A percentile compares a stretch with the other conserved stretches of the same genome.
Evolutionary conservation across 257 asterid species (phyloP).

Genomic region (Jacaranda mimosifolia): DNA sequence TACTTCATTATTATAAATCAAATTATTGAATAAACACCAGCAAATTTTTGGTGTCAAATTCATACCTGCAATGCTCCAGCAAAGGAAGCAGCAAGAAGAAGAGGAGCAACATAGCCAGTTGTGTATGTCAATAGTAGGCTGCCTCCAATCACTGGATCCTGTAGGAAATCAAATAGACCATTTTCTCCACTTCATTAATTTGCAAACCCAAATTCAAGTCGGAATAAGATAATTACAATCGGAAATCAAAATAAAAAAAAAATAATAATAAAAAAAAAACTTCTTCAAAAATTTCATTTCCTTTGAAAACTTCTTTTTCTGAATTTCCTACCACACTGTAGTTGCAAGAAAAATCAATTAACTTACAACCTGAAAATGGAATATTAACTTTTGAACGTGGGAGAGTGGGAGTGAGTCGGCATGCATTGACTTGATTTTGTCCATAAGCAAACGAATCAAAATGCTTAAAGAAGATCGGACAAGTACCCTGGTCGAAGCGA

Average conservation of each 20-base stretch:
- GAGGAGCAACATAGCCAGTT: constrained; percentile 93
- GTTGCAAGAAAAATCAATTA: not conserved
- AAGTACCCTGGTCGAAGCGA: constrained; percentile 87
- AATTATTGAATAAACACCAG: not conserved
- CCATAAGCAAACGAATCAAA: not conserved
- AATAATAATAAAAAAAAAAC: no score
- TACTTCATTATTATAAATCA: no score
- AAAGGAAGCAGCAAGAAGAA: constrained; percentile 96
- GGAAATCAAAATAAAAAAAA: no score
- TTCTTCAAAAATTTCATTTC: not conserved
- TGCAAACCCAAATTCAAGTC: not conserved
- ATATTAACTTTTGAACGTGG: not conserved
- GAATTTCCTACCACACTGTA: not conserved
- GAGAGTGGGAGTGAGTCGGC: not conserved
- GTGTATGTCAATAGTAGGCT: constrained; percentile 91
- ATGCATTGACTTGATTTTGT: not conserved
- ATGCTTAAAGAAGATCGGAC: constrained; percentile 13
- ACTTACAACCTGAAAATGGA: not conserved
- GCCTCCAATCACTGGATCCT: constrained; percentile 91
- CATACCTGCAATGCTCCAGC: constrained; percentile 97
- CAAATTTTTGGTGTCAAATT: not conserved
- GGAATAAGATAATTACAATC: not conserved
- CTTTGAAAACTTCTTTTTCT: not conserved
- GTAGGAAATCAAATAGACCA: constrained; percentile 26
- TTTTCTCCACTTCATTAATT: not conserved